A percentile compares a stretch with the other conserved stretches of the same genome.
phyloP scores from a whole-genome alignment of 108 stramenopile genomes.

The Nannochloropsis granulata region DNA sequence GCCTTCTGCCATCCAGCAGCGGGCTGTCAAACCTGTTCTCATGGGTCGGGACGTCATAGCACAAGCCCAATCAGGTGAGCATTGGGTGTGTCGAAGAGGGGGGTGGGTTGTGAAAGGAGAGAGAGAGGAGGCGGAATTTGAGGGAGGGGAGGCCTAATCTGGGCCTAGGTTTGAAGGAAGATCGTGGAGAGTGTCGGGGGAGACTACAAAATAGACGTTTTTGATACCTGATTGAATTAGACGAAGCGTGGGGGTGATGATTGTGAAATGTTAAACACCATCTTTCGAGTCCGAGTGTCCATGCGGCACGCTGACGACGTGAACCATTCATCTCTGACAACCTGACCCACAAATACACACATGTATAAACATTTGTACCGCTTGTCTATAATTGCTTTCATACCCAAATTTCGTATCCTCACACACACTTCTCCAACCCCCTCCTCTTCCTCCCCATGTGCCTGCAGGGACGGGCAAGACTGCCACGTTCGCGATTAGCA shows the following conservation, averaged over 20 bases:
- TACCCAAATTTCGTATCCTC: not conserved
- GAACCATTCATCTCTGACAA: conserved; percentile 56
- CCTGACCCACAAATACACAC: not conserved
- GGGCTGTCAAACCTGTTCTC: conserved; percentile 47
- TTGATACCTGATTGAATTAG: too few relatives aligned
- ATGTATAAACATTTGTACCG: conserved; percentile 7
- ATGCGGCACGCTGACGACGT: conserved; percentile 53
- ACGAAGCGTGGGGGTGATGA: not conserved
- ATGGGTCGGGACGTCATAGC: conserved; percentile 49
- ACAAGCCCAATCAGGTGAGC: conserved; percentile 50
- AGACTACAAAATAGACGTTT: too few relatives aligned
- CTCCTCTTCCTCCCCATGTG: not conserved
- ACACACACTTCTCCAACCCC: not conserved
- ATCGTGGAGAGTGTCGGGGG: too few relatives aligned
- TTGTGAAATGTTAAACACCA: conserved; percentile 51
- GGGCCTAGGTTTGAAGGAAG: too few relatives aligned
- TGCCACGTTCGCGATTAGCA: conserved; percentile 93
- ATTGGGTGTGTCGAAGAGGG: not conserved
- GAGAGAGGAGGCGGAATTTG: not conserved
- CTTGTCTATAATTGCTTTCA: not conserved
- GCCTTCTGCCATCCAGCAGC: conserved; percentile 55
- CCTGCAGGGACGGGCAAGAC: conserved; percentile 72
- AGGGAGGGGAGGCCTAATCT: not conserved
- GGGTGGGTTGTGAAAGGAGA: not conserved
- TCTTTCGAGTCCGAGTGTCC: conserved; percentile 92